Percentiles rank a stretch among this genome's conserved stretches.
These are phyloP conservation scores for Colletotrichum limetticola DNA, from an alignment of 2,329 filamentous ascomycete species.

Conservation along the genomic window DNA sequence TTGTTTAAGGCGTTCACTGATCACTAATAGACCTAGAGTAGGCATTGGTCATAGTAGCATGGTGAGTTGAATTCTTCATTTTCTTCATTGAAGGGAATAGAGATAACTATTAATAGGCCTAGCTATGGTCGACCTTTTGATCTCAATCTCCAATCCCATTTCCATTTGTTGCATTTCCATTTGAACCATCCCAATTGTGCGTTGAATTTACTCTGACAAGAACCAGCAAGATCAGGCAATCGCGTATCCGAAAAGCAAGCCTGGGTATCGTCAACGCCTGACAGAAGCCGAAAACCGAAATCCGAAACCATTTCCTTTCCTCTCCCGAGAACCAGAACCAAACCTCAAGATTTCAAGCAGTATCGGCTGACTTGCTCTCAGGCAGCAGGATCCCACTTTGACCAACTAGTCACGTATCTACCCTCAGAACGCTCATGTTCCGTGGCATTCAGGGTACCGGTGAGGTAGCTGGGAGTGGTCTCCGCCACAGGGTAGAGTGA, in stretches of 20 bases:
- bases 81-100: neutral
- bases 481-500: constrained; percentile 20
- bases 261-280: constrained; percentile 32
- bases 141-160: constrained; percentile 4
- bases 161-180: neutral
- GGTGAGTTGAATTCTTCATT: neutral
- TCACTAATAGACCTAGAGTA: neutral
- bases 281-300: neutral
- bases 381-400: constrained; percentile 11
- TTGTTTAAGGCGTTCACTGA: neutral
- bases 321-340: neutral
- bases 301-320: neutral
- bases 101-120: constrained; percentile 18
- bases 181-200: neutral
- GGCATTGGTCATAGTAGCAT: neutral
- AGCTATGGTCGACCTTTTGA: constrained; percentile 1
- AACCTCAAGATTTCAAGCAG: neutral
- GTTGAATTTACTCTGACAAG: constrained; percentile 19
- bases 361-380: neutral
- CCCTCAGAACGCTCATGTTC: constrained; percentile 6
- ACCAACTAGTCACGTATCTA: constrained; percentile 28
- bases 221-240: constrained; percentile 4
- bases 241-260: constrained; percentile 11
- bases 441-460: constrained; percentile 21
- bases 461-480: constrained; percentile 20